Base-by-base conservation (phyloP, 306 rosid genomes). In the Lablab purpureus region DNA sequence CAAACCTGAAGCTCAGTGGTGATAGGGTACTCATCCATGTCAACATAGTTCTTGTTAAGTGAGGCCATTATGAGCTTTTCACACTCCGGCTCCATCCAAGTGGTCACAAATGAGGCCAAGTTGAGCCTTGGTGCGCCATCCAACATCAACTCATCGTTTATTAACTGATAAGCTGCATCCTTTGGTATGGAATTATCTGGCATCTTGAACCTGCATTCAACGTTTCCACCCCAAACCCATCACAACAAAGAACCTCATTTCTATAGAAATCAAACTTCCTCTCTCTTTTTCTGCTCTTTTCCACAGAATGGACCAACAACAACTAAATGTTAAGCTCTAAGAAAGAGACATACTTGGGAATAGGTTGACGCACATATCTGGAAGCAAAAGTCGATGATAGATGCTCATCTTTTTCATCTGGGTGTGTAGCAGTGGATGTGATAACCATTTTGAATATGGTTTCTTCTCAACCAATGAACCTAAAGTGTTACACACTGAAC, bases 11-110 rank as follows among this genome's bases (percentile, higher is more conserved):
- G 90, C 71, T 94, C 98, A 45, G 98, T 94, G 69, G 98, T 94
- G 72, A 94, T 89, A 25, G 98, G 98, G 68, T 94, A 94, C 87
- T 94, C 98, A 30, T 94, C 98, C 98, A 94, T 94, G 75, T 94
- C 98, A 23, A 94, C 98, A 49, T 92, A 94, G 88, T 94, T 94
- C 86, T 94, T 94, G 87, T 90, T 94, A 8, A 94, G 76, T 34
- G 98, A 43, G 55, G 87, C 88, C 94, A 89, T 84, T 75, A 94
- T 89, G 45, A 94, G 94, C 21, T 88, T 76, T 40, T 94, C 94
- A 58, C 97, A 88, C 73, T 94, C 98, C 4, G 98, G 97, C 66
- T 86, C 89, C 89, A 86, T 86, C 89, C 89, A 86, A 18, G 89
- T 86, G 28, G 89, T 86, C 0, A 86, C 89, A 71, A 86, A 86